Percentiles rank a stretch among this genome's conserved stretches.
phyloP scores from a whole-genome alignment of 352 stramenopile genomes.

The Phytophthora constricta region DNA sequence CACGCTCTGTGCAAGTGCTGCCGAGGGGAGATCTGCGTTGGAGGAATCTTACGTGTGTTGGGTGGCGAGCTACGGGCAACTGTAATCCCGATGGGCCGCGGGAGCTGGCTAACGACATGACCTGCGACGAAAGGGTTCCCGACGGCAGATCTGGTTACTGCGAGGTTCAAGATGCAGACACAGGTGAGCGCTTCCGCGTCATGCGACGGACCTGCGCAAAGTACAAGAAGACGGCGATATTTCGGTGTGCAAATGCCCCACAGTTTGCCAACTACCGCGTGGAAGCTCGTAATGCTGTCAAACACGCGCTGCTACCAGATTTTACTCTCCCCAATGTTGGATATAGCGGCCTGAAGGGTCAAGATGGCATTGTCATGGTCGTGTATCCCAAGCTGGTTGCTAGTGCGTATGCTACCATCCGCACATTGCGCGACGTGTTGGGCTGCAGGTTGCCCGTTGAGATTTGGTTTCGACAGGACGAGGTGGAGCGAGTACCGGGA shows the following conservation, averaged over 20 bases:
- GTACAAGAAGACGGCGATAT: slow-evolving; percentile 36
- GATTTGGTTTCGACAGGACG: slow-evolving; percentile 43
- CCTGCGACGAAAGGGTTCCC: slow-evolving; percentile 36
- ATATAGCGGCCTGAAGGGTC: not conserved
- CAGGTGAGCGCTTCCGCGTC: slow-evolving; percentile 18
- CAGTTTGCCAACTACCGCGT: slow-evolving; percentile 42
- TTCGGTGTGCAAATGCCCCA: slow-evolving; percentile 40
- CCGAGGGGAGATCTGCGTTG: slow-evolving; percentile 14
- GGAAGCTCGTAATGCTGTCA: slow-evolving; percentile 13
- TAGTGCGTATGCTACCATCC: slow-evolving; percentile 17
- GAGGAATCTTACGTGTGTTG: slow-evolving; percentile 45
- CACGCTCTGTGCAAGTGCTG: slow-evolving; percentile 18
- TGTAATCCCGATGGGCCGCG: slow-evolving; percentile 46
- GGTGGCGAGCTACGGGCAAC: slow-evolving; percentile 50
- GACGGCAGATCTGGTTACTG: slow-evolving; percentile 51
- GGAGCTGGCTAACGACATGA: slow-evolving; percentile 37
- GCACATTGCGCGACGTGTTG: slow-evolving; percentile 37
- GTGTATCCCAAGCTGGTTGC: slow-evolving; percentile 52
- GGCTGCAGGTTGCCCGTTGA: slow-evolving; percentile 51
- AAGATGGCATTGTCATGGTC: slow-evolving; percentile 54
- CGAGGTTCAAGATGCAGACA: slow-evolving; percentile 30
- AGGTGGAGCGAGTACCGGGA: slow-evolving; percentile 23
- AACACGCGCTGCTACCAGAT: not conserved
- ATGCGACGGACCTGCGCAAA: slow-evolving; percentile 38
- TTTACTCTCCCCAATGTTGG: slow-evolving; percentile 7